These are phyloP conservation scores for Claviceps fusiformis DNA, from an alignment of 2,329 filamentous ascomycete species.

Conservation along the genomic window DNA sequence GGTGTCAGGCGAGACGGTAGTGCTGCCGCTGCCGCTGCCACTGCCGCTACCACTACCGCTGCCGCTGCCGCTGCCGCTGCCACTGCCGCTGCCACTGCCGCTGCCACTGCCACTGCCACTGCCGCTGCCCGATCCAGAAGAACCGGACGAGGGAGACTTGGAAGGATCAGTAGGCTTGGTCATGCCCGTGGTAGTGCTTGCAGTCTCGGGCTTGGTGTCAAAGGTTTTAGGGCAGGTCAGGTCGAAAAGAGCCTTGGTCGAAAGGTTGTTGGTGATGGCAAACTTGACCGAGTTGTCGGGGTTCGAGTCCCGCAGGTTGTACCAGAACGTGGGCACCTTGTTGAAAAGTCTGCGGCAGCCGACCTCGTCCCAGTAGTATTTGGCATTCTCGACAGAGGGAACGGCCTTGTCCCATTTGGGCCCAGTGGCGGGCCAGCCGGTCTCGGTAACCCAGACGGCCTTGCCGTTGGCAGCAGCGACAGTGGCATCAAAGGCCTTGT, in stretches of 20 bases:
- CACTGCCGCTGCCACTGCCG: background rate
- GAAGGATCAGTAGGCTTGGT: conserved; percentile 2
- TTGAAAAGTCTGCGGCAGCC: conserved; percentile 46
- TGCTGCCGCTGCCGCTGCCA: conserved; percentile 1
- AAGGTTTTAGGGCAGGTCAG: conserved; percentile 36
- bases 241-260: conserved; percentile 36
- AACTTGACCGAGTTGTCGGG: conserved; percentile 45
- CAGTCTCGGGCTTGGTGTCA: conserved; percentile 17
- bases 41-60: background rate
- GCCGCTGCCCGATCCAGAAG: conserved; percentile 1
- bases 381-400: conserved; percentile 42
- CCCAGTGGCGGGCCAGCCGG: conserved; percentile 49
- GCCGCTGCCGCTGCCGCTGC: background rate
- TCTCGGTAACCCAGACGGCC: conserved; percentile 50
- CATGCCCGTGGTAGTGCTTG: conserved; percentile 1
- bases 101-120: conserved; percentile 1
- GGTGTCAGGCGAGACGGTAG: background rate
- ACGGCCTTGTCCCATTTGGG: conserved; percentile 39
- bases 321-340: conserved; percentile 46
- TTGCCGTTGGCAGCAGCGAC: conserved; percentile 33
- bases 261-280: conserved; percentile 39
- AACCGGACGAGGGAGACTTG: conserved; percentile 1
- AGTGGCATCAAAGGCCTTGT: conserved; percentile 31
- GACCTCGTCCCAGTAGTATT: conserved; percentile 49
- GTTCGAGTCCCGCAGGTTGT: conserved; percentile 47